phyloP scores from a whole-genome alignment of 768 basidiomycete species.

The Lactifluus piperatus region DNA sequence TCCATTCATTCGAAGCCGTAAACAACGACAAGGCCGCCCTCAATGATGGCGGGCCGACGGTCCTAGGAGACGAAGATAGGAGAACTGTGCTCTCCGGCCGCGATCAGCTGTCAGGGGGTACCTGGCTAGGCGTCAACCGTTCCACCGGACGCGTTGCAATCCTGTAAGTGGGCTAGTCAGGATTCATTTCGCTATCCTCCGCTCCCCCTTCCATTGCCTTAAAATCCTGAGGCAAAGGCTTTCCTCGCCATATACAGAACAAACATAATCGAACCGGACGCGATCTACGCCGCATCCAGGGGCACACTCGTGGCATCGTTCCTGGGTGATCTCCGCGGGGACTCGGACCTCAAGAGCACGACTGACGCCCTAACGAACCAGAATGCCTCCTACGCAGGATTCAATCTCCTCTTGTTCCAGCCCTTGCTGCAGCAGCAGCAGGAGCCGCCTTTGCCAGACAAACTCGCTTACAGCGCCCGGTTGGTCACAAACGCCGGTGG shows the following conservation, averaged over 20 bases:
- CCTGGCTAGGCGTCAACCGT: constrained; percentile 66
- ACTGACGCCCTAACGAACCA: constrained; percentile 37
- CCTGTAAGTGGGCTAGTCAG: constrained; percentile 41
- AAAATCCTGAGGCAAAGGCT: background rate
- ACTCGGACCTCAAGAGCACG: constrained; percentile 37
- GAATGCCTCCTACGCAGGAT: constrained; percentile 60
- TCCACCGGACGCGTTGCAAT: constrained; percentile 59
- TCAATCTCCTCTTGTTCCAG: constrained; percentile 67
- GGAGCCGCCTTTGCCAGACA: too few species aligned
- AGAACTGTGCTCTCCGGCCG: constrained; percentile 60
- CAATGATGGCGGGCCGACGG: constrained; percentile 7
- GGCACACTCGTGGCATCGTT: constrained; percentile 63
- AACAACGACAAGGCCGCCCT: background rate
- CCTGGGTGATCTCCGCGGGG: constrained; percentile 39
- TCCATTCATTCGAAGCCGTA: constrained; percentile 48
- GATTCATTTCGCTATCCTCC: background rate
- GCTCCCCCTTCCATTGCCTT: background rate
- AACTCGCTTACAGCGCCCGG: constrained; percentile 43
- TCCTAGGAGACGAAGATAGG: constrained; percentile 18
- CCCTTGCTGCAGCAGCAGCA: constrained; percentile 23
- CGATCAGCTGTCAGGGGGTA: constrained; percentile 65
- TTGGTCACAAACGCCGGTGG: constrained; percentile 67
- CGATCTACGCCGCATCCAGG: constrained; percentile 47
- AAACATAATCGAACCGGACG: constrained; percentile 69
- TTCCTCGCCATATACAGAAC: constrained; percentile 41